Percentiles rank a stretch among this genome's conserved stretches.
phyloP scores from a whole-genome alignment of 1,284 basidiomycete genomes.

The Pseudozyma sp. region DNA sequence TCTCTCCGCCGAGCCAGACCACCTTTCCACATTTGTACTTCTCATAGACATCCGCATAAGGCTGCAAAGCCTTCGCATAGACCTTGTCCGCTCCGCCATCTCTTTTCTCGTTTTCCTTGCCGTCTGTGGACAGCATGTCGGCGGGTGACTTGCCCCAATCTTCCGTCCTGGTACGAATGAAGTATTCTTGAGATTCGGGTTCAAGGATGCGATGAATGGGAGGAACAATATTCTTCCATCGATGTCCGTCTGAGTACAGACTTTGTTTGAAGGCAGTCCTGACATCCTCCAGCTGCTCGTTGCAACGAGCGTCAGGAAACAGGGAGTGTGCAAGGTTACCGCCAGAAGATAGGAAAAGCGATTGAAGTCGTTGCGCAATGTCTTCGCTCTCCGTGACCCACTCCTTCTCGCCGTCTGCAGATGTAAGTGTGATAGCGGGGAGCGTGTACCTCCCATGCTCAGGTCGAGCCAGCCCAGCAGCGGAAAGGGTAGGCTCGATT shows the following conservation, averaged over 20 bases:
- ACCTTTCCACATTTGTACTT: not conserved
- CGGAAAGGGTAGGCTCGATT: slow-evolving; percentile 11
- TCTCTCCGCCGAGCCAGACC: slow-evolving; percentile 25
- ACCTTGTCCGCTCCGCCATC: slow-evolving; percentile 21
- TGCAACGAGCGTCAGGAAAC: slow-evolving; percentile 16
- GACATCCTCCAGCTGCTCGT: not conserved
- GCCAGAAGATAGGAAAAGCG: slow-evolving; percentile 22
- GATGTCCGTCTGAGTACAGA: slow-evolving; percentile 1
- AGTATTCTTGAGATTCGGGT: slow-evolving; percentile 26
- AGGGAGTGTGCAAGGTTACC: slow-evolving; percentile 16
- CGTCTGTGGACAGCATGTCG: slow-evolving; percentile 21
- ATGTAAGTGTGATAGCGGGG: slow-evolving; percentile 30
- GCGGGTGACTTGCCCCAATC: slow-evolving; percentile 24
- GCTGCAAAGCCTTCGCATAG: slow-evolving; percentile 17
- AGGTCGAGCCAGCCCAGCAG: not conserved
- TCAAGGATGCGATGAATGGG: slow-evolving; percentile 26
- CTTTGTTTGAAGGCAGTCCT: not conserved
- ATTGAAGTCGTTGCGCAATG: slow-evolving; percentile 25
- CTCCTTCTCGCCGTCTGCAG: not conserved
- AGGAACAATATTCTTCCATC: slow-evolving; percentile 28
- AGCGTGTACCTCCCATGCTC: slow-evolving; percentile 3
- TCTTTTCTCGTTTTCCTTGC: slow-evolving; percentile 8
- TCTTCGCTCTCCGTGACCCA: slow-evolving; percentile 28
- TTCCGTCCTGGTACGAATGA: slow-evolving; percentile 7
- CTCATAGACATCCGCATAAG: slow-evolving; percentile 27